Percentiles rank a stretch among this genome's conserved stretches.
phyloP scores from a whole-genome alignment of 169 alveolate genomes.

The Plasmodium chabaudi region DNA sequence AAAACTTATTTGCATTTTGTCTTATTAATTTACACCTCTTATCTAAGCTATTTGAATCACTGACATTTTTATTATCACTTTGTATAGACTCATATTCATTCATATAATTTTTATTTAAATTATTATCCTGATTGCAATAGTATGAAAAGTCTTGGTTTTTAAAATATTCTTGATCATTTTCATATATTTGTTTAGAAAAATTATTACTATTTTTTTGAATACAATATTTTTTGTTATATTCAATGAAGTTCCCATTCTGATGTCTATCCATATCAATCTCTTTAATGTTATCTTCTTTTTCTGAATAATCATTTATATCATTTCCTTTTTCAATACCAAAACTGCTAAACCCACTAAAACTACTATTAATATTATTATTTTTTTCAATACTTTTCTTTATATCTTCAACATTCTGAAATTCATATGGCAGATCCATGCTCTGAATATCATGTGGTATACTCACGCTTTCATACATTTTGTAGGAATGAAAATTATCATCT shows the following conservation, averaged over 20 bases:
- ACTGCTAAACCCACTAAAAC: neutral
- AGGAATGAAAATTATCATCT: too few species aligned
- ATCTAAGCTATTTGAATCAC: neutral
- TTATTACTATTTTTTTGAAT: too few species aligned
- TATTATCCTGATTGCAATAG: neutral
- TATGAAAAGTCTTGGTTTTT: neutral
- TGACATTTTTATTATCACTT: neutral
- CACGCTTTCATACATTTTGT: too few species aligned
- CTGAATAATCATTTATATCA: neutral
- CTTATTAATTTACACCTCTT: constrained; percentile 30
- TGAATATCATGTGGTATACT: too few species aligned
- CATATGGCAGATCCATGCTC: neutral
- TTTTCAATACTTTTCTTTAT: neutral
- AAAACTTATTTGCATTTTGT: constrained; percentile 8
- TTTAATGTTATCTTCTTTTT: too few species aligned
- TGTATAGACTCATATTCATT: neutral
- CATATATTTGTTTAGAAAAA: neutral
- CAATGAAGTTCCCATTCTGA: too few species aligned
- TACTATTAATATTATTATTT: neutral
- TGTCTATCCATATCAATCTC: too few species aligned
- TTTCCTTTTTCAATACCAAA: neutral
- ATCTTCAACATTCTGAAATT: neutral
- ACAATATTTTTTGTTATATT: too few species aligned
- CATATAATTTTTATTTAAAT: neutral
- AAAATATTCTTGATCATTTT: neutral